Evolutionary conservation across 805 yeast species (phyloP), one percentile per base, ranked within the genome.

Genomic region (Millerozyma miso): DNA sequence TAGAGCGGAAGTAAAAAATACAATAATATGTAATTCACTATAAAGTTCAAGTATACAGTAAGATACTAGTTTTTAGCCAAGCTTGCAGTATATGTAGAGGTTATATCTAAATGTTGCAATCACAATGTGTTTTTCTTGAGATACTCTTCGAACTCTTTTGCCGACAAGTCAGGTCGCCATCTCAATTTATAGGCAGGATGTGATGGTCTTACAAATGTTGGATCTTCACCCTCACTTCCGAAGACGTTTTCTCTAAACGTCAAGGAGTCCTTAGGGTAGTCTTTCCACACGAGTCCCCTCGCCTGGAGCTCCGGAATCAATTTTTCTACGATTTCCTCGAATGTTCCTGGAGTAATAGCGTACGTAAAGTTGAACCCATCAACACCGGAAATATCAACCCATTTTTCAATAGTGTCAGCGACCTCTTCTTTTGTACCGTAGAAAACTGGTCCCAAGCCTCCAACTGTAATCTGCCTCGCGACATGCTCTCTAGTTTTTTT

Each of bases 301-400:
- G 44, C 45, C 44, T 59, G 59, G 33, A 71, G 53, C 39, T 60
- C 73, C 6, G 74, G 74, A 17, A 71, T 50, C 29, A 70, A 47
- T 19, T 47, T 46, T 8, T 68, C 62, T 18, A 67, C 66, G 34
- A 70, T 48, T 10, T 71, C 72, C 43, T 63, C 66, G 37, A 63
- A 59, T 4, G 67, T 49, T 3, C 62, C 67, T 17, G 71, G 73
- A 15, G 56, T 48, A 7, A 65, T 54, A 1, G 73, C 64, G 46
- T 67, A 63, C 2, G 65, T 60, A 37, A 71, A 51, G 42, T 71
- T 71, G 49, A 70, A 69, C 1, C 76, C 76, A 46, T 71, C 77
- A 19, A 71, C 60, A 38, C 63, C 73, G n/a, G 67, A 58, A 18
- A 59, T 54, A 8, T 62, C 62, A 6, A 64, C 67, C 67, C 71